Conservation (phyloP, 345 rosid species). For the Gossypium sturtianum region DNA sequence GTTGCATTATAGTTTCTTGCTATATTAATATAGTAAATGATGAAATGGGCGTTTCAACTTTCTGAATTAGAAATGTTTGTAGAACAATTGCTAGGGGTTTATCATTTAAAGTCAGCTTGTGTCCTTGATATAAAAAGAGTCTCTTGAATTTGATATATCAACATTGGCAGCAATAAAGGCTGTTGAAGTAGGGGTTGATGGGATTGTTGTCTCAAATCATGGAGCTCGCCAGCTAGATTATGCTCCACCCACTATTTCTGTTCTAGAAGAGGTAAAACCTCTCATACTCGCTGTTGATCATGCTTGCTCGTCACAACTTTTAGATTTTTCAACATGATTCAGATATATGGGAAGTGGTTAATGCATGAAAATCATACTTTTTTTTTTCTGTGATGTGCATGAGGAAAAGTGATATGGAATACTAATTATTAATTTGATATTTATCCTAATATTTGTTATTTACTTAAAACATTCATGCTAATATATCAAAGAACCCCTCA, state of each 20-base stretch:
- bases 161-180: constrained; percentile 52
- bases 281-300: neutral
- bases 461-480: too few species aligned
- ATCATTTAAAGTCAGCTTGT: neutral
- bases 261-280: constrained; percentile 51
- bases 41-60: neutral
- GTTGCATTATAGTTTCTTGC: neutral
- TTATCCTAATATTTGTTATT: too few species aligned
- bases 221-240: constrained; percentile 68
- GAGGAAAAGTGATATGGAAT: neutral
- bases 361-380: neutral
- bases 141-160: neutral
- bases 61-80: neutral
- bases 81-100: neutral
- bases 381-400: neutral
- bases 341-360: neutral
- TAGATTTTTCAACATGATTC: neutral
- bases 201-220: constrained; percentile 66
- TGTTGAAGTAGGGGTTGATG: constrained; percentile 52
- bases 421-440: too few species aligned
- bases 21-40: neutral
- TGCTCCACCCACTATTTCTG: constrained; percentile 46
- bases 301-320: neutral
- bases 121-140: neutral
- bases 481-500: too few species aligned